Evolutionary conservation across 2,329 filamentous ascomycete species (phyloP).

Genomic region (Diaporthe citrichinensis): DNA sequence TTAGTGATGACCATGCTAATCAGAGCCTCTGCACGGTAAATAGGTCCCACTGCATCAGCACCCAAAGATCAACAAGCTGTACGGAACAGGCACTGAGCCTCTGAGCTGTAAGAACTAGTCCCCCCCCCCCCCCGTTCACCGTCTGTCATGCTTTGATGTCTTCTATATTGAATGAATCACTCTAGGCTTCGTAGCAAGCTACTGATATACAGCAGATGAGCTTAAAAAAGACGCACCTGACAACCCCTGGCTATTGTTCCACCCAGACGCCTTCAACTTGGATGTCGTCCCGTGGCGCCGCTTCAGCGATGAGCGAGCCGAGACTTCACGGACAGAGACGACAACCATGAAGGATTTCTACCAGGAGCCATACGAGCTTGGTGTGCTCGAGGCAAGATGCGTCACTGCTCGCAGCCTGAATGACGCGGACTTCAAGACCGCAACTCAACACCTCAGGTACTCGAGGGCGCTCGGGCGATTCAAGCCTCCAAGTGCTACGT

Average conservation of each 20-base stretch:
- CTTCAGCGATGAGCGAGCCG: constrained; percentile 1
- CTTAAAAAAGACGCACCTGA: neutral
- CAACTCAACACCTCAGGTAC: neutral
- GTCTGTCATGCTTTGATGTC: neutral
- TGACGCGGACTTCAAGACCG: neutral
- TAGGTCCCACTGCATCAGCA: neutral
- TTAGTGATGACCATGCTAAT: neutral
- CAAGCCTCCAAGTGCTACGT: neutral
- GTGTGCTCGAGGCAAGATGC: neutral
- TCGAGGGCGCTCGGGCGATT: neutral
- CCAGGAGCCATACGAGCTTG: neutral
- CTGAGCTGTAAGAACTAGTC: neutral
- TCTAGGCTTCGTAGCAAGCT: neutral
- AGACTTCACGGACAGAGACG: constrained; percentile 4
- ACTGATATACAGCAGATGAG: neutral
- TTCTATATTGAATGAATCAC: neutral
- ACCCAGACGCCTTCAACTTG: constrained; percentile 10
- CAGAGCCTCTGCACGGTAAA: neutral
- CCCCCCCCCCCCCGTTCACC: neutral
- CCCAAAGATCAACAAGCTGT: neutral
- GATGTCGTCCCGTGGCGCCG: neutral
- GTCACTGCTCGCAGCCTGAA: neutral
- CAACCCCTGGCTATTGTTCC: constrained; percentile 6
- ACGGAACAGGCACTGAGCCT: neutral
- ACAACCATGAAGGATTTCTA: constrained; percentile 9